phyloP scores from a whole-genome alignment of 2,329 filamentous ascomycete genomes.

The Aspergillus ibericus region DNA sequence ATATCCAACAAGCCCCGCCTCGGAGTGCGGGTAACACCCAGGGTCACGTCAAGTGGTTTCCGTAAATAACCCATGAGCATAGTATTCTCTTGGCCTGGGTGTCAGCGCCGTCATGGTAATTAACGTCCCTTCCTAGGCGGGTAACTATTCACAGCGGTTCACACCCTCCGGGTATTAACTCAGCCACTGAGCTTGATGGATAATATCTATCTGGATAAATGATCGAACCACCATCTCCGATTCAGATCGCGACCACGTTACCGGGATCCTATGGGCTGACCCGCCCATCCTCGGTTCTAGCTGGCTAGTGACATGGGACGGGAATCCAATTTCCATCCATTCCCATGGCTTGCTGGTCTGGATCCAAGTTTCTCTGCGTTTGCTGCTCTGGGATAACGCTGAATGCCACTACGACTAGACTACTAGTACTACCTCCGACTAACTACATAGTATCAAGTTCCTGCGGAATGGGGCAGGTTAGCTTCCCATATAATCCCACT shows the following conservation, averaged over 20 bases:
- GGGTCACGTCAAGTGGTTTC: neutral
- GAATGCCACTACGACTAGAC: neutral
- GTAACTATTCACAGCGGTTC: no score
- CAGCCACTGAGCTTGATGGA: neutral
- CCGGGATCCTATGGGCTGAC: constrained; percentile 8
- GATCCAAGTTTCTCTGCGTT: neutral
- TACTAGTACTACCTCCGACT: no score
- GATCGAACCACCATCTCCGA: constrained; percentile 7
- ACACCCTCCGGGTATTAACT: neutral
- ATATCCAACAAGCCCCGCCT: neutral
- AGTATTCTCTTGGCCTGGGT: no score
- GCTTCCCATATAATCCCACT: no score
- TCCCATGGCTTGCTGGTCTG: neutral
- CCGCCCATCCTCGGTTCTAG: constrained; percentile 8
- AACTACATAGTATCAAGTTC: no score
- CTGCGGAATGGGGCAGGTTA: no score
- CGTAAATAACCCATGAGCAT: neutral
- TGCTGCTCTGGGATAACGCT: constrained; percentile 1
- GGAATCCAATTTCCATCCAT: constrained; percentile 2
- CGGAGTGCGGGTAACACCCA: neutral
- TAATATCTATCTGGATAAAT: neutral
- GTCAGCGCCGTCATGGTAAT: no score
- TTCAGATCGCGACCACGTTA: constrained; percentile 17
- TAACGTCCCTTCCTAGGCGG: no score
- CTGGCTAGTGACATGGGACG: constrained; percentile 8